Evolutionary conservation across 176 grass and related monocot genomes (phyloP), one percentile per base, ranked within the genome.

Genomic region (Triticum turgidum): DNA sequence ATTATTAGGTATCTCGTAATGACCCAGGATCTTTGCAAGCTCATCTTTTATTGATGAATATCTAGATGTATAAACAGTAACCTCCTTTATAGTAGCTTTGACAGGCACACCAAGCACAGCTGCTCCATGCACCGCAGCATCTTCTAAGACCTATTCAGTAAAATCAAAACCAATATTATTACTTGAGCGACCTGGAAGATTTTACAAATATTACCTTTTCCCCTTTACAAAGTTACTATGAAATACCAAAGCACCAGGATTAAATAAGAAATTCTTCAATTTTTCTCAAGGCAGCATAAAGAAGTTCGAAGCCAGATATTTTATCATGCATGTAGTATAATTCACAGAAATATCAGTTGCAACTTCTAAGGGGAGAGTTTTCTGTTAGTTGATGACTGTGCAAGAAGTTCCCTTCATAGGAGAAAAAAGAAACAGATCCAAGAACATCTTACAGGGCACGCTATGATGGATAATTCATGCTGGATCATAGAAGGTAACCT

Each of bases 61-160:
- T 32, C 32, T 64, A 18, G 61, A 76, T 70, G 56, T 44, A 81
- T 54, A 71, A 82, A 80, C 0, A 63, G 59, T 27, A 13, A 94
- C 97, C 92, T 99, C 94, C 83, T 99, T 99, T 63, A 99, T 93
- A 32, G 97, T 99, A 77, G 94, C 94, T 94, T 99, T 96, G 62
- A 91, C 94, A 69, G 94, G 97, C 69, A 99, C 97, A 24, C 97
- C 97, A 88, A 96, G 97, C 71, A 99, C 97, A 93, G 97, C 94
- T 88, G 97, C 97, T 74, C 97, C 97, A 87, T 96, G 90, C 79
- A 90, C 71, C 67, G 80, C 89, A 61, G 91, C 97, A 89, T 99
- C 97, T 90, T 87, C 88, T 54, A 99, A 67, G 41, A 99, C 97
- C 97, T 99, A 93, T 12, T 71, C 65, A 91, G 59, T 30, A 78